Evolutionary conservation across 2,329 filamentous ascomycete genomes (phyloP), one percentile per base, ranked within the genome.

Genomic region (Samsoniella hepiali): DNA sequence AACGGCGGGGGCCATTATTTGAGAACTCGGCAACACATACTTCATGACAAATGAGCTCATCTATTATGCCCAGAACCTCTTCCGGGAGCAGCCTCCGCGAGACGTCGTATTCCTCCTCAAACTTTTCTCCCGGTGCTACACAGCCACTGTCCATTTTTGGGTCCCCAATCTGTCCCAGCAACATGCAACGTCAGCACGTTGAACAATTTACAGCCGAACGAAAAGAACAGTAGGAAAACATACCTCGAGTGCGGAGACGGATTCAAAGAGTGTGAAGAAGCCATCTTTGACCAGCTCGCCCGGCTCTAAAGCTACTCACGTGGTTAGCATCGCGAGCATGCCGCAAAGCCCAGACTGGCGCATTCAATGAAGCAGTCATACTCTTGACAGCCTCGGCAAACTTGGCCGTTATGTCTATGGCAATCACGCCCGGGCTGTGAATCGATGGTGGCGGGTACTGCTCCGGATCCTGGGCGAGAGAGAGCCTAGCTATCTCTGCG

Each of bases 91-190:
- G 78, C 7, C 84, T 79, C 54, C 82, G 81, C 50, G 85, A 79
- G 47, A 93, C 85, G 71, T 97, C 89, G 75, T 94, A 96, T 58
- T 90, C 84, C 67, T 94, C 89, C 65, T 96, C 91, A 40, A 94
- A 84, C n/a, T 88, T 87, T 71, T 97, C 91, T 36, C 88, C 90
- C 8, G 89, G 86, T 27, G 86, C 83, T 7, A 96, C 81, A 68
- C 89, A 93, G 34, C 95, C 95, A 72, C 92, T 97, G 76, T 99
- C 95, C 95, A 99, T 99, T 77, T 98, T 99, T 1, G 91, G 88
- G 72, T 99, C 95, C 91, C 97, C 97, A 70, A 99, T 97, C 95
- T 99, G 71, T 47, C 17, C 22, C 49, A n/a, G 22, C 63, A 54
- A 49, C 10, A 47, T 8, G 27, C 27, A 15, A n/a, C 9, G 36